Evolutionary conservation across 1,139 yeast genomes (phyloP).

Genomic region (Wickerhamomyces sp.): DNA sequence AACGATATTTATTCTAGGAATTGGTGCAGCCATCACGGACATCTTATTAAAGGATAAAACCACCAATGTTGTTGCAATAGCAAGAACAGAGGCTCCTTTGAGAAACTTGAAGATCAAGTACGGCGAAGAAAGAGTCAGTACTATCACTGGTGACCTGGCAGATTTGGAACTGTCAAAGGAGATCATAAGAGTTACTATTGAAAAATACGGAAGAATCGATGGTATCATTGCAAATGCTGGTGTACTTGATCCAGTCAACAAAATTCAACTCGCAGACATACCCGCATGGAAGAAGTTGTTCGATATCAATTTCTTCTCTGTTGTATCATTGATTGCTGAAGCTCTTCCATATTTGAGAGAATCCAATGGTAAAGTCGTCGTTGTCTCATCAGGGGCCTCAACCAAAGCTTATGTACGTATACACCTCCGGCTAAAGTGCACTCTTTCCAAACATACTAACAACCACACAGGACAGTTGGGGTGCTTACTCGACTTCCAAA

Average conservation of each 20-base stretch:
- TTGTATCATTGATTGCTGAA: conserved; percentile 53
- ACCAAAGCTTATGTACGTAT: conserved; percentile 39
- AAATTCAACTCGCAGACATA: conserved; percentile 39
- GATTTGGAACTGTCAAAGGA: conserved; percentile 35
- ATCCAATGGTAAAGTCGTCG: conserved; percentile 56
- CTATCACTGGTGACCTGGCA: conserved; percentile 66
- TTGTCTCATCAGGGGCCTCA: conserved; percentile 87
- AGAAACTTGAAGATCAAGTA: conserved; percentile 37
- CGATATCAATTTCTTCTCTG: conserved; percentile 76
- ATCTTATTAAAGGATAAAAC: conserved; percentile 37
- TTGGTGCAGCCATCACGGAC: conserved; percentile 69
- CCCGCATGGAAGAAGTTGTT: conserved; percentile 59
- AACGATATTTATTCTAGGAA: conserved; percentile 44
- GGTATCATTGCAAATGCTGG: conserved; percentile 87
- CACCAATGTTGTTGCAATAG: conserved; percentile 66
- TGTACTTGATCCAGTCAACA: conserved; percentile 70
- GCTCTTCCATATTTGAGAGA: conserved; percentile 57
- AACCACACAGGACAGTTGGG: conserved; percentile 55
- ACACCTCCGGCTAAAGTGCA: neutral
- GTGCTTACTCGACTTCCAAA: conserved; percentile 85
- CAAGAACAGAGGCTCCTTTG: conserved; percentile 54
- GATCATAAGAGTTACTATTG: conserved; percentile 44
- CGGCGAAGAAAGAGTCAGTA: conserved; percentile 46
- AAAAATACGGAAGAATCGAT: conserved; percentile 52
- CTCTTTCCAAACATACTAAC: neutral